These are phyloP conservation scores for Verticillium longisporum DNA, from an alignment of 2,329 filamentous ascomycete species.

Conservation along the genomic window DNA sequence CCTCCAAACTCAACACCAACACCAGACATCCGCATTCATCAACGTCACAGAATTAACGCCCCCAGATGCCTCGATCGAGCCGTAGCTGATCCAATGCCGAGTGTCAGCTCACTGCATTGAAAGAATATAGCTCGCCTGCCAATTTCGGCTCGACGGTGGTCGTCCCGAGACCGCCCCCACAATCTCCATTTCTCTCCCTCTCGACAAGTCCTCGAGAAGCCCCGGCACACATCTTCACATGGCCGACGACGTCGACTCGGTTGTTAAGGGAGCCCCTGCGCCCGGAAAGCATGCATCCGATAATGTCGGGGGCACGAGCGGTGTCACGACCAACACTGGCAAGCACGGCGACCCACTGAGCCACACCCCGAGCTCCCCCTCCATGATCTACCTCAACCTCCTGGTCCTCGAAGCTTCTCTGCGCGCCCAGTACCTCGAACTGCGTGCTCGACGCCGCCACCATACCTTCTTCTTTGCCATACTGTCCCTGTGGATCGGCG, in stretches of 20 bases:
- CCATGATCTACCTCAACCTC: constrained; percentile 97
- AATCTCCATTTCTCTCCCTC: neutral
- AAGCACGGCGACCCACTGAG: constrained; percentile 62
- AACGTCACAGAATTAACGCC: neutral
- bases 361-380: constrained; percentile 80
- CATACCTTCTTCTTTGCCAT: constrained; percentile 88
- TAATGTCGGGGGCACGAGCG: constrained; percentile 24
- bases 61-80: neutral
- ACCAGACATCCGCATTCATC: neutral
- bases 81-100: neutral
- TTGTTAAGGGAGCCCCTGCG: constrained; percentile 83
- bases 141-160: neutral
- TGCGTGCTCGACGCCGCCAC: constrained; percentile 80
- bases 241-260: constrained; percentile 67
- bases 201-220: neutral
- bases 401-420: constrained; percentile 93
- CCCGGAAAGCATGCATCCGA: constrained; percentile 43
- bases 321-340: constrained; percentile 36
- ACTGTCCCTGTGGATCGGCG: constrained; percentile 71
- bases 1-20: neutral
- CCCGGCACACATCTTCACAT: constrained; percentile 26
- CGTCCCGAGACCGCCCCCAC: neutral
- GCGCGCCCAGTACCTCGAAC: constrained; percentile 84
- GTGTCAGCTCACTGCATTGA: neutral
- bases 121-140: neutral